Base-by-base conservation (phyloP, 164 flowering plant genomes). In the Buxus sempervirens region DNA sequence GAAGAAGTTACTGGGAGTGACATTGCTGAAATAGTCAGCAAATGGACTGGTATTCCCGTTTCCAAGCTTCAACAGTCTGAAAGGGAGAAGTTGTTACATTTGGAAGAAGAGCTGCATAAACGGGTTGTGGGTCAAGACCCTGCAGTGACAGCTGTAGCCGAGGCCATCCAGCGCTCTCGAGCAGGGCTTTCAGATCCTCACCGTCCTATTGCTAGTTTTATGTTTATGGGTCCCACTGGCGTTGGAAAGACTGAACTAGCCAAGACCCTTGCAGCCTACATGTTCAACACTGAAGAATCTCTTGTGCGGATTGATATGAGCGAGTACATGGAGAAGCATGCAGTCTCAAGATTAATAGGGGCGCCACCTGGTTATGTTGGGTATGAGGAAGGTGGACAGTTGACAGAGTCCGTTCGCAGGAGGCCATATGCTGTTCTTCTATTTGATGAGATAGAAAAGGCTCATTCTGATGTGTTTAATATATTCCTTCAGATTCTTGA, bases 361-460 rank as follows among this genome's bases (percentile, higher is more conserved):
- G 98, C 99, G 6, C 99, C 99, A 21, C 99, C 99, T 53, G 99
- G 99, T 56, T 96, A 96, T 73, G 97, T 96, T 12, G 99, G 99
- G 24, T 96, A 96, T 61, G 98, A 90, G 71, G 99, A 96, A 81
- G 99, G 99, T 58, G 99, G 99, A 8, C 99, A 96, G 76, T 76
- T 96, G 71, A 96, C 98, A 8, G 99, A 96, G 80, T 81, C 72
- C 15, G 97, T 96, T 70, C 88, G 98, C 14, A 72, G 99, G 75
- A 83, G 99, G 79, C 99, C 99, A 0, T 96, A 96, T 71, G 75
- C 95, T 22, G 99, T 96, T 21, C 85, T 96, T 55, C 76, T 93
- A 67, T 96, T 93, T 77, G 99, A 96, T 76, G 98, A 96, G 80
- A 96, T 96, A 61, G 99, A 95, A 66, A 95, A 95, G 70, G 99